Base-by-base conservation (phyloP, 208 protist genomes). In the Leishmania arabica region DNA sequence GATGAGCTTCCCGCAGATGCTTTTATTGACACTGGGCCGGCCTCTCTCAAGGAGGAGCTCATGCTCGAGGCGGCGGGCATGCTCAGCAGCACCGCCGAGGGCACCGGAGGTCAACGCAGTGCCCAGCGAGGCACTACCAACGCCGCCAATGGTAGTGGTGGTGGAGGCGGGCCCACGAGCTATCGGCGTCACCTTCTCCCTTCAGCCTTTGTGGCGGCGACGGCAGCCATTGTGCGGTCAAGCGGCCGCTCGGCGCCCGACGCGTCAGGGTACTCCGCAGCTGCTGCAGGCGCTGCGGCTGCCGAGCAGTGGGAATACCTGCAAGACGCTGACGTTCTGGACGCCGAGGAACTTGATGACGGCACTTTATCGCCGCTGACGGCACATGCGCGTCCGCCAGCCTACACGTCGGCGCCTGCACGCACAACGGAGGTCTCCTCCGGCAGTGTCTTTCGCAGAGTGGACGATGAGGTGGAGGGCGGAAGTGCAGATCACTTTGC, bases 1-100 rank as follows among this genome's bases (percentile, higher is more conserved):
- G 82, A 83, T 27, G 85, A 82, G 60, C 90, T 96, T 40, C 92
- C 92, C 0, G 88, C 88, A 0, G 85, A 92, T 82, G 86, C 89
- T 3, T 77, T 88, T 65, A 84, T 96, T 15, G 81, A 96, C 80
- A 89, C 87, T 15, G 90, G 90, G 21, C 86, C 92, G 31, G 80
- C 83, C 0, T 84, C 86, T 27, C 76, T 94, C 51, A 72, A 77
- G 31, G 92, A 96, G 85, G 90, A 86, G 69, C 82, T 89, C 31
- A 88, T 90, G 37, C 78, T 93, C 15, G 82, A 88, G 64, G 88
- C 66, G 19, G 71, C 84, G 0, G 77, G 80, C 2, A 69, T 83
- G 45, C 75, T 58, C 54, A 34, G 37, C 21, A 79, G 75, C 37
- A 56, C 42, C 37, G 68, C 58, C 31, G 31, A 34, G 2, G 73